Evolutionary conservation across 1,284 basidiomycete genomes (phyloP).

Genomic region (Trametes sp.): DNA sequence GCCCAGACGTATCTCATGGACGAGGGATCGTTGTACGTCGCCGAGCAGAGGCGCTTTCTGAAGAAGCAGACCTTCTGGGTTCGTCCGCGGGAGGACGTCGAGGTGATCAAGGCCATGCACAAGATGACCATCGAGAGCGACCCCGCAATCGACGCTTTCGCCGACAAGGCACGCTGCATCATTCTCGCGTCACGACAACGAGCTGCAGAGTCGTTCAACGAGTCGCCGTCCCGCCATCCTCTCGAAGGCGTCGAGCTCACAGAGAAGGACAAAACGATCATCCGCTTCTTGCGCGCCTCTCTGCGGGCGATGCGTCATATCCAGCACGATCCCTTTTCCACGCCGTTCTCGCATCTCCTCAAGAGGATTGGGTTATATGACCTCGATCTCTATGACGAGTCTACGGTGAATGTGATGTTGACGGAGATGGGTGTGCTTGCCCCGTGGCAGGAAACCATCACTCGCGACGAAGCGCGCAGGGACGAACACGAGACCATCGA

Average conservation of each 20-base stretch:
- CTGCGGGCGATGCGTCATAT: slow-evolving; percentile 64
- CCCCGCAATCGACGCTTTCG: slow-evolving; percentile 62
- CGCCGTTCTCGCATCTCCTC: slow-evolving; percentile 65
- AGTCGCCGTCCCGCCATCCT: slow-evolving; percentile 45
- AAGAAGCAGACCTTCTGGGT: slow-evolving; percentile 70
- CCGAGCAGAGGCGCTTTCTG: slow-evolving; percentile 63
- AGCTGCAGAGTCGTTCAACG: slow-evolving; percentile 40
- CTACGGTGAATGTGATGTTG: slow-evolving; percentile 50
- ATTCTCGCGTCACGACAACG: slow-evolving; percentile 46
- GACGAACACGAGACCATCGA: neutral
- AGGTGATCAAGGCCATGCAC: slow-evolving; percentile 61
- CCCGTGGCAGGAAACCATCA: slow-evolving; percentile 74
- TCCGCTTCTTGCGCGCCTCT: slow-evolving; percentile 72
- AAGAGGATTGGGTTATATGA: slow-evolving; percentile 59
- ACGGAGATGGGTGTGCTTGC: slow-evolving; percentile 74
- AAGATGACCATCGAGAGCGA: slow-evolving; percentile 56
- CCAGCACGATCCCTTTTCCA: slow-evolving; percentile 71
- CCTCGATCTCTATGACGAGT: slow-evolving; percentile 42
- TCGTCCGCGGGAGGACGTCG: slow-evolving; percentile 69
- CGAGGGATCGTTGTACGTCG: slow-evolving; percentile 68
- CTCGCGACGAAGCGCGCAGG: slow-evolving; percentile 35
- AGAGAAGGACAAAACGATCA: slow-evolving; percentile 65
- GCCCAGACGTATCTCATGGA: slow-evolving; percentile 81
- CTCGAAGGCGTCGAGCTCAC: slow-evolving; percentile 47
- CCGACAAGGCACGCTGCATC: slow-evolving; percentile 59